phyloP scores from a whole-genome alignment of 257 asterid genomes.

The Fraxinus americana region DNA sequence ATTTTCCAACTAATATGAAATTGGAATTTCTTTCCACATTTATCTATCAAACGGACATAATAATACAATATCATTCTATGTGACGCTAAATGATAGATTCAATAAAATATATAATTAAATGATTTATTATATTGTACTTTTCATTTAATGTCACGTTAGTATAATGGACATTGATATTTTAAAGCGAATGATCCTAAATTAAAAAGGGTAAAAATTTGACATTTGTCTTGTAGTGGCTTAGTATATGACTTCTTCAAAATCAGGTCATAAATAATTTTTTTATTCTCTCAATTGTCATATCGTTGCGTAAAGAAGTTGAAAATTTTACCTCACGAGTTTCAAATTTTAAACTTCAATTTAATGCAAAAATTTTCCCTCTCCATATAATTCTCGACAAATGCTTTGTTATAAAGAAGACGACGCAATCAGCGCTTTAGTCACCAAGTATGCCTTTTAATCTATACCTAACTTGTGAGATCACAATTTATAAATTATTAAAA shows the following conservation, averaged over 20 bases:
- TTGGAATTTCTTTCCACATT: too few species aligned
- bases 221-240: neutral
- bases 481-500: neutral
- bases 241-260: neutral
- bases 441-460: neutral
- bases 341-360: neutral
- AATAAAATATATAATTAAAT: too few species aligned
- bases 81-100: too few species aligned
- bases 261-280: neutral
- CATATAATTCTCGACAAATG: neutral
- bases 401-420: neutral
- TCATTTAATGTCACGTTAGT: too few species aligned
- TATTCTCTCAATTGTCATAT: neutral
- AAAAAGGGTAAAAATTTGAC: neutral
- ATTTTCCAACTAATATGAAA: too few species aligned
- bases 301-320: neutral
- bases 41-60: too few species aligned
- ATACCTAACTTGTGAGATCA: conserved; percentile 33
- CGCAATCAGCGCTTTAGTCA: neutral
- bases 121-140: too few species aligned
- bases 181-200: too few species aligned
- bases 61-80: too few species aligned
- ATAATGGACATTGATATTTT: too few species aligned
- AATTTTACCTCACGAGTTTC: neutral
- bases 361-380: too few species aligned